These are phyloP conservation scores for Ambrosia trifida DNA, from an alignment of 129 eudicot species.

Conservation along the genomic window DNA sequence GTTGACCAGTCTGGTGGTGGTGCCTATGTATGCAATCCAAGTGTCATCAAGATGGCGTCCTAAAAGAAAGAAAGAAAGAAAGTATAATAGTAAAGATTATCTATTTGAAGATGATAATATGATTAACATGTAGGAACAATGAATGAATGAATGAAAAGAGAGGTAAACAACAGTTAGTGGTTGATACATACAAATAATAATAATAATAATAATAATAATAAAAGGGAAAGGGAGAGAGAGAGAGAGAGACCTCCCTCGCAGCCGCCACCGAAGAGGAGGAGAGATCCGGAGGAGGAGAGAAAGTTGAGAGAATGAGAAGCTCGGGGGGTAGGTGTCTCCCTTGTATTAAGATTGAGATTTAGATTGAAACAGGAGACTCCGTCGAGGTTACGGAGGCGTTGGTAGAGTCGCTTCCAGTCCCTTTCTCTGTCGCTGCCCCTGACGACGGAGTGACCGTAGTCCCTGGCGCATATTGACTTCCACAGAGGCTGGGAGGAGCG, in stretches of 20 bases:
- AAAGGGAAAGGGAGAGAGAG: not conserved
- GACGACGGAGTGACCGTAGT: slow-evolving; percentile 58
- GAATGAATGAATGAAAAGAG: too few relatives aligned
- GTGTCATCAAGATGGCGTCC: slow-evolving; percentile 98
- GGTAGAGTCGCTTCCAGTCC: slow-evolving; percentile 62
- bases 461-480: slow-evolving; percentile 77
- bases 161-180: too few relatives aligned
- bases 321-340: slow-evolving; percentile 67
- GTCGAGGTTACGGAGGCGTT: slow-evolving; percentile 55
- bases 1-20: slow-evolving; percentile 28
- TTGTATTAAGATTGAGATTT: too few relatives aligned
- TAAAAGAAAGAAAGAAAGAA: slow-evolving; percentile 36
- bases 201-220: too few relatives aligned
- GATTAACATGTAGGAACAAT: too few relatives aligned
- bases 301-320: slow-evolving; percentile 94
- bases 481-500: slow-evolving; percentile 65
- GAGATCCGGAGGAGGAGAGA: slow-evolving; percentile 33
- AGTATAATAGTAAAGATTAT: too few relatives aligned
- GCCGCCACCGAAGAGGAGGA: slow-evolving; percentile 93
- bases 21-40: slow-evolving; percentile 67
- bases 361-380: slow-evolving; percentile 58
- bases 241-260: slow-evolving; percentile 72
- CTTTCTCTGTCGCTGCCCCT: slow-evolving; percentile 17
- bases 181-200: too few relatives aligned
- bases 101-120: too few relatives aligned